Base-by-base conservation (phyloP, 2,329 filamentous ascomycete species). In the Volutella citrinella region DNA sequence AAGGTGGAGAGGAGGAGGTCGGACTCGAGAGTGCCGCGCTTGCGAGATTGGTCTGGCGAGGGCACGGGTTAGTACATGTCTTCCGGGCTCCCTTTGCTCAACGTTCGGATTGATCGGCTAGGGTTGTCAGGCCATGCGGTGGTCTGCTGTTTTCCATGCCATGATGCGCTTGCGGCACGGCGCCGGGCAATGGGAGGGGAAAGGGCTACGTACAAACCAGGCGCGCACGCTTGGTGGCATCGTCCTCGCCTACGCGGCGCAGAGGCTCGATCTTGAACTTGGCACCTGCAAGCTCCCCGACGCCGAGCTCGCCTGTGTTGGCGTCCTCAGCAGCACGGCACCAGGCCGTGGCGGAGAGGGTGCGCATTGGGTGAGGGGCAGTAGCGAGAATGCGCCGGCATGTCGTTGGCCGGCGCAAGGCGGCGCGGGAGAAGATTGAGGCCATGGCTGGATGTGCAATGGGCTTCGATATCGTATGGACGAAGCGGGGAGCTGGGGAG, bases 1-100 rank as follows among this genome's bases (percentile, higher is more conserved):
- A 98, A 98, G 48, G 93, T 98, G 40, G 88, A 95, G 49, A 97
- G 84, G 45, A 98, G 80, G 34, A 98, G 86, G 63, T 98, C 93
- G 45, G 87, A 90, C 63, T 98, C 93, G 57, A 97, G 82, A 48
- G 86, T 97, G 51, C 93, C 93, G 60, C 93, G 82, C 68, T 98
- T 98, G 52, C 93, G 86, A 63, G 86, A 93, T 69, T 98, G 93
- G 70, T 98, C 91, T 96, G 30, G 11, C 38, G 32, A 23, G 27
- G 17, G 18, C n/a, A n/a, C n/a, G 27, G 32, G 18, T 19, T 24
- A 24, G 25, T 41, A n/a, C n/a, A n/a, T n/a, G n/a, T n/a, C n/a
- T n/a, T n/a, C n/a, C n/a, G n/a, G n/a, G n/a, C n/a, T n/a, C n/a
- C n/a, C n/a, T n/a, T n/a, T n/a, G n/a, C n/a, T n/a, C n/a, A n/a